Percentiles rank a stretch among this genome's conserved stretches.
Conservation (phyloP, 179 eudicot species). For the Actinidia arguta region DNA sequence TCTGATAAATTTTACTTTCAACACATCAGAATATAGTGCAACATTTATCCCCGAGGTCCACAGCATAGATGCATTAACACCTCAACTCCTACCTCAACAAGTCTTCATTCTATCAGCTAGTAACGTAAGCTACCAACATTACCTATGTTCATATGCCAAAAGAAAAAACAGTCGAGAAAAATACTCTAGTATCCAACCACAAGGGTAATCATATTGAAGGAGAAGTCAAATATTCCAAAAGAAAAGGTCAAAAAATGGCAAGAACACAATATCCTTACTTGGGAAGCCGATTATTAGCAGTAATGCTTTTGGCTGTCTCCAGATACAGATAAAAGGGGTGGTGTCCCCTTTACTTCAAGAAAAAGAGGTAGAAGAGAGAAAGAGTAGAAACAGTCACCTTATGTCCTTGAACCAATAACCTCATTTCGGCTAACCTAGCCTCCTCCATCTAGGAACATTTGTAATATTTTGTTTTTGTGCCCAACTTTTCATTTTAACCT, state of each 20-base stretch:
- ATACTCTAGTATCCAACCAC: neutral
- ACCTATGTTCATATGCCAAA: neutral
- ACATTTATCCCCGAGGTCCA: neutral
- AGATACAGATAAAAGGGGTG: no score
- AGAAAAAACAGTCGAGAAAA: neutral
- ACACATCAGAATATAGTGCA: conserved; percentile 2
- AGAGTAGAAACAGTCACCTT: no score
- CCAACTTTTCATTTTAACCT: no score
- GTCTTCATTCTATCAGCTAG: neutral
- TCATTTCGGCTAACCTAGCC: no score
- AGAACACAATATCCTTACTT: conserved; percentile 61
- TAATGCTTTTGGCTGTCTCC: no score
- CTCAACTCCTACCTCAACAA: conserved; percentile 2
- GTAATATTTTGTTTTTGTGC: no score
- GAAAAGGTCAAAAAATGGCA: neutral
- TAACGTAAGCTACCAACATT: neutral
- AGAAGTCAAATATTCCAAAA: neutral
- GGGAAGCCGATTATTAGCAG: conserved; percentile 90
- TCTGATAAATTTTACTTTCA: neutral
- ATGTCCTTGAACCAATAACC: no score
- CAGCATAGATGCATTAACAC: neutral
- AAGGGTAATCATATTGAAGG: neutral
- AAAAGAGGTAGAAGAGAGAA: no score
- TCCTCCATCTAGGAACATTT: no score
- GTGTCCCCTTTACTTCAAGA: no score